A percentile compares a stretch with the other conserved stretches of the same genome.
Conservation (phyloP, 371 early-diverging fungal species). For the Capillidium rhysosporum region DNA sequence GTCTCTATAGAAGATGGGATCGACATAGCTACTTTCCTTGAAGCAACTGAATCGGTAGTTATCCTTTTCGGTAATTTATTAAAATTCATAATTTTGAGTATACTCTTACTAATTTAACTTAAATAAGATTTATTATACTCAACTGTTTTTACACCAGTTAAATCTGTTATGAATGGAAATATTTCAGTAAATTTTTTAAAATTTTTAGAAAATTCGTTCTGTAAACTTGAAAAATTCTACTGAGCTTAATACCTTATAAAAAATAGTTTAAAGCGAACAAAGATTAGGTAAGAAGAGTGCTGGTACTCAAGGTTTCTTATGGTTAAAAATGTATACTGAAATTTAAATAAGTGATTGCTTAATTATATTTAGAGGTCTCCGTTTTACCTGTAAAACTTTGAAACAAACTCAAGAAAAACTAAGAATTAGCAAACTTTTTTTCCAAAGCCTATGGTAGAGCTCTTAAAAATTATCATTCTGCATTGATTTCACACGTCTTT, state of each 20-base stretch:
- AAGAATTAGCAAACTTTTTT: slow-evolving; percentile 69
- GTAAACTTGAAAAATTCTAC: slow-evolving; percentile 36
- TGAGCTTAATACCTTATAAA: slow-evolving; percentile 57
- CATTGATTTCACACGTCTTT: slow-evolving; percentile 68
- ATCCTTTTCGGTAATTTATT: slow-evolving; percentile 56
- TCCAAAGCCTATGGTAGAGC: slow-evolving; percentile 61
- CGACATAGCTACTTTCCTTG: slow-evolving; percentile 59
- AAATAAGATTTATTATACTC: slow-evolving; percentile 37
- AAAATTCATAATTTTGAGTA: not conserved
- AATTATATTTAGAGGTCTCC: slow-evolving; percentile 40
- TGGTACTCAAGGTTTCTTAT: slow-evolving; percentile 80
- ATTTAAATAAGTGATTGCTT: not conserved
- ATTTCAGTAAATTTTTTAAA: slow-evolving; percentile 31
- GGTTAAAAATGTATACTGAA: slow-evolving; percentile 58
- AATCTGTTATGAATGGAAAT: slow-evolving; percentile 78
- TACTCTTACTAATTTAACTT: not conserved
- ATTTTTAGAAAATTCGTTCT: slow-evolving; percentile 54
- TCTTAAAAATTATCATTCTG: slow-evolving; percentile 55
- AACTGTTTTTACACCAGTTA: slow-evolving; percentile 61
- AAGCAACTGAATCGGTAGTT: slow-evolving; percentile 66
- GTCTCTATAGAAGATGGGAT: slow-evolving; percentile 44
- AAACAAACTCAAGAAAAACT: slow-evolving; percentile 42
- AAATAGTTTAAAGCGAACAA: slow-evolving; percentile 45
- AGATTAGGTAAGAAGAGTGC: slow-evolving; percentile 45
- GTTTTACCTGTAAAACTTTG: slow-evolving; percentile 66